phyloP scores from a whole-genome alignment of 495 filamentous ascomycete species.

The Cercophora samala region DNA sequence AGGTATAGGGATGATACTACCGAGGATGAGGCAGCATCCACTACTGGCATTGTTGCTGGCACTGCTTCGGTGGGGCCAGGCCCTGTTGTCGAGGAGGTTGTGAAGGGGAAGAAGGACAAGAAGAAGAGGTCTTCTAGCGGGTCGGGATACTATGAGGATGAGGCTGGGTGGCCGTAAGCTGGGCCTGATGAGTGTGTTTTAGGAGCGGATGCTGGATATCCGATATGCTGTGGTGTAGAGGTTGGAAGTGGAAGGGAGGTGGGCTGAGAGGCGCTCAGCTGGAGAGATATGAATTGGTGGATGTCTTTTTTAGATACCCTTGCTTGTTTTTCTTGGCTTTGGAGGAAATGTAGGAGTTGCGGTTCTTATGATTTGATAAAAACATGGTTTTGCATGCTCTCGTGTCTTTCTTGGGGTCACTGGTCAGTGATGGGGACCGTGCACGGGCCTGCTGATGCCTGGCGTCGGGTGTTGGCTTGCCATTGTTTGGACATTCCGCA shows the following conservation, averaged over 20 bases:
- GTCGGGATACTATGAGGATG: constrained; percentile 6
- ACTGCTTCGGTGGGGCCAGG: constrained; percentile 11
- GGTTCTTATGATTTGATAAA: no score
- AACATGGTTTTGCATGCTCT: no score
- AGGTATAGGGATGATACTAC: constrained; percentile 27
- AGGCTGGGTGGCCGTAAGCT: neutral
- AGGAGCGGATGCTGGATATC: neutral
- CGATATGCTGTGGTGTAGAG: neutral
- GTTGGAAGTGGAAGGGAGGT: neutral
- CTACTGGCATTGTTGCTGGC: constrained; percentile 4
- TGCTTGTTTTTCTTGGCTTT: neutral
- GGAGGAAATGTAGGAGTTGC: no score
- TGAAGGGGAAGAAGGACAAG: constrained; percentile 23
- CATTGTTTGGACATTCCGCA: neutral
- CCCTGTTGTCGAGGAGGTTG: constrained; percentile 21
- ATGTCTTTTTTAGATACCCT: neutral
- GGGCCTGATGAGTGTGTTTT: neutral
- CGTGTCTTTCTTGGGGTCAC: no score
- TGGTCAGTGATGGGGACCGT: neutral
- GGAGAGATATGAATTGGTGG: neutral
- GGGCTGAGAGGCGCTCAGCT: neutral
- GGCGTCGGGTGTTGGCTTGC: neutral
- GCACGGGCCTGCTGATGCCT: neutral
- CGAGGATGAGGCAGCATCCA: constrained; percentile 1
- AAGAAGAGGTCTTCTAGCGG: constrained; percentile 9